Percentiles rank a stretch among this genome's conserved stretches.
phyloP scores from a whole-genome alignment of 306 rosid genomes.

The Medicago lupulina region DNA sequence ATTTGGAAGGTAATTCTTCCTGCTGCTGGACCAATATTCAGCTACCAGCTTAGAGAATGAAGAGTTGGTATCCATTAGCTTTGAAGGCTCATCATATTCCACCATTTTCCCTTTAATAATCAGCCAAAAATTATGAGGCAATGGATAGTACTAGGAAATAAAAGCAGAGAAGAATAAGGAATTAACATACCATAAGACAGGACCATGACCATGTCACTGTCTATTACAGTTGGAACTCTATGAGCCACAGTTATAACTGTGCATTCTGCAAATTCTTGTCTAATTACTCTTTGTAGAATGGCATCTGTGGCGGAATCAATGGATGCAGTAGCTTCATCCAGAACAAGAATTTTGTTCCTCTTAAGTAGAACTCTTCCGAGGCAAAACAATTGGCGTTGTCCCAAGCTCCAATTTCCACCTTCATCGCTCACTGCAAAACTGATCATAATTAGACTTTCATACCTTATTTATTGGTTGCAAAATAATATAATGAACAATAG shows the following conservation, averaged over 20 bases:
- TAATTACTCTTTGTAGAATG: too few species aligned
- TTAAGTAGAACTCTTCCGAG: constrained; percentile 82
- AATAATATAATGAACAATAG: background rate
- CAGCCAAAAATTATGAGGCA: background rate
- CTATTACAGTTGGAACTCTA: constrained; percentile 72
- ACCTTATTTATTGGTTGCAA: background rate
- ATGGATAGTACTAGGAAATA: background rate
- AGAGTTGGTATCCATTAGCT: too few species aligned
- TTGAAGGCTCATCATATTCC: constrained; percentile 61
- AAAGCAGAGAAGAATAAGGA: background rate
- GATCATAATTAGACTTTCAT: background rate
- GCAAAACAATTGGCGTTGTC: constrained; percentile 79
- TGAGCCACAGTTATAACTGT: too few species aligned
- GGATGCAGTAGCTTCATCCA: constrained; percentile 88
- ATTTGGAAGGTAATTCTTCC: too few species aligned
- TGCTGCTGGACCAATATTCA: too few species aligned
- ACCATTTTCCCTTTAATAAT: constrained; percentile 58
- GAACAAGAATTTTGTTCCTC: constrained; percentile 71
- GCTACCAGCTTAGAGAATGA: too few species aligned
- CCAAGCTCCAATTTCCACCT: constrained; percentile 89
- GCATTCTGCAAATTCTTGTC: too few species aligned
- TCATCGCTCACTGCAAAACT: constrained; percentile 69
- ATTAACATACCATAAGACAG: constrained; percentile 66
- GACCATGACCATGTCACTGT: constrained; percentile 89
- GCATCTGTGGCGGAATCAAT: constrained; percentile 78